A percentile compares a stretch with the other conserved stretches of the same genome.
Evolutionary conservation across 768 basidiomycete species (phyloP).

Genomic region (Russula lepida): DNA sequence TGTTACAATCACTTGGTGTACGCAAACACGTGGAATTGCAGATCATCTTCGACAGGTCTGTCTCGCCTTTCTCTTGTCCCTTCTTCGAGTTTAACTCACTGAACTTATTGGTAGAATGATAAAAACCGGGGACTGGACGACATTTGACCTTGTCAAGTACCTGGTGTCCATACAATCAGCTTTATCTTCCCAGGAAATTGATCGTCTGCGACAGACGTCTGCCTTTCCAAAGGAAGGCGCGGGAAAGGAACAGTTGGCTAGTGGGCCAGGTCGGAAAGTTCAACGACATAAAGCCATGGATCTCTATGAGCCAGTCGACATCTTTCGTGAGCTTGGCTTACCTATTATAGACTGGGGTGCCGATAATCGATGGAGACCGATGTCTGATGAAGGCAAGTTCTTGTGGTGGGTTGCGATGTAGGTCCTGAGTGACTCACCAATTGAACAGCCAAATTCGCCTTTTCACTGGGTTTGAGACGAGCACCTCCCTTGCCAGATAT

Average conservation of each 20-base stretch:
- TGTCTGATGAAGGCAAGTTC: constrained; percentile 75
- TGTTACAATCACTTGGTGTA: constrained; percentile 69
- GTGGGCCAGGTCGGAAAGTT: constrained; percentile 29
- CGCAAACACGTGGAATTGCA: constrained; percentile 89
- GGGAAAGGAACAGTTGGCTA: constrained; percentile 19
- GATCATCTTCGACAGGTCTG: constrained; percentile 80
- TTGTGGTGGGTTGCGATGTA: not conserved
- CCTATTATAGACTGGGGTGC: constrained; percentile 86
- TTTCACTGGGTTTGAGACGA: constrained; percentile 57
- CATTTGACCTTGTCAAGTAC: constrained; percentile 78
- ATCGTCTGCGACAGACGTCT: constrained; percentile 50
- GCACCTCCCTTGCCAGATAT: constrained; percentile 60
- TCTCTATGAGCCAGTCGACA: constrained; percentile 77
- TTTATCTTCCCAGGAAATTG: constrained; percentile 48
- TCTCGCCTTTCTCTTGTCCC: not conserved
- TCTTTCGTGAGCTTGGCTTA: constrained; percentile 62
- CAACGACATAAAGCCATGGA: constrained; percentile 41
- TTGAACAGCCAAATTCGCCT: constrained; percentile 66
- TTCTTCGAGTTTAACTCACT: not conserved
- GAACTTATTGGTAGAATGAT: constrained; percentile 53
- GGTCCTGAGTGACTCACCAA: not conserved
- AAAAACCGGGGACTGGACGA: constrained; percentile 85
- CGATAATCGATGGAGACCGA: constrained; percentile 66
- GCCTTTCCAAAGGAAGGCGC: constrained; percentile 61
- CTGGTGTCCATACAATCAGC: constrained; percentile 71